Percentiles rank a stretch among this genome's conserved stretches.
These are phyloP conservation scores for Lepidium africanum DNA, from an alignment of 345 rosid genomes.

Conservation along the genomic window DNA sequence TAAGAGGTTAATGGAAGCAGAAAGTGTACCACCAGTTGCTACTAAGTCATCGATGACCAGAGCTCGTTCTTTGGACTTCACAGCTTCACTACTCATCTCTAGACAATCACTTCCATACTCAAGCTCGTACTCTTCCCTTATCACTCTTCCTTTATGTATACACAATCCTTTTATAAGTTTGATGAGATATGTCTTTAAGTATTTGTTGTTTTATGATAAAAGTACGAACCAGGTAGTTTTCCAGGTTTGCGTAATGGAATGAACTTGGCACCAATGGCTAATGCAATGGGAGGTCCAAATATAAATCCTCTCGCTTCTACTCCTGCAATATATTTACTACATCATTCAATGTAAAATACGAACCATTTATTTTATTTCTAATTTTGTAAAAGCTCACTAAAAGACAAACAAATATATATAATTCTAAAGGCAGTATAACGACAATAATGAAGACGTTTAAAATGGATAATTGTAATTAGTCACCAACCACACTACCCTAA, in stretches of 20 bases:
- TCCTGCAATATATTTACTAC: neutral
- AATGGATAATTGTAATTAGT: neutral
- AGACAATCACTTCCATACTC: constrained; percentile 88
- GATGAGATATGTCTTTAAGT: neutral
- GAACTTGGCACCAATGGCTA: constrained; percentile 93
- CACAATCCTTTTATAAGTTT: too few relatives aligned
- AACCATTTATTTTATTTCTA: neutral
- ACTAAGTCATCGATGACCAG: constrained; percentile 79
- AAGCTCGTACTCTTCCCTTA: constrained; percentile 64
- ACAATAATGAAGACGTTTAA: neutral
- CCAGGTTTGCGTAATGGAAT: constrained; percentile 78
- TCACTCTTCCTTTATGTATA: constrained; percentile 46
- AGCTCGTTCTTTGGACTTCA: constrained; percentile 57
- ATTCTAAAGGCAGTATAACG: neutral
- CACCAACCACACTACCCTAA: constrained; percentile 26
- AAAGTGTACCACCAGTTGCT: constrained; percentile 90
- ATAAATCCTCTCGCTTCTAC: constrained; percentile 94
- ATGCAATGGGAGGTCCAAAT: constrained; percentile 85
- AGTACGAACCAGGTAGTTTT: constrained; percentile 65
- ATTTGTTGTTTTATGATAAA: neutral
- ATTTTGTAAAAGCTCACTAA: neutral
- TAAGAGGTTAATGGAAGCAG: constrained; percentile 76
- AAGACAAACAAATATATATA: neutral
- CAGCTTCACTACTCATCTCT: constrained; percentile 83
- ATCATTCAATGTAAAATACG: neutral